These are phyloP conservation scores for Tetrapyrgos nigripes DNA, from an alignment of 1,284 basidiomycete species.

Conservation along the genomic window DNA sequence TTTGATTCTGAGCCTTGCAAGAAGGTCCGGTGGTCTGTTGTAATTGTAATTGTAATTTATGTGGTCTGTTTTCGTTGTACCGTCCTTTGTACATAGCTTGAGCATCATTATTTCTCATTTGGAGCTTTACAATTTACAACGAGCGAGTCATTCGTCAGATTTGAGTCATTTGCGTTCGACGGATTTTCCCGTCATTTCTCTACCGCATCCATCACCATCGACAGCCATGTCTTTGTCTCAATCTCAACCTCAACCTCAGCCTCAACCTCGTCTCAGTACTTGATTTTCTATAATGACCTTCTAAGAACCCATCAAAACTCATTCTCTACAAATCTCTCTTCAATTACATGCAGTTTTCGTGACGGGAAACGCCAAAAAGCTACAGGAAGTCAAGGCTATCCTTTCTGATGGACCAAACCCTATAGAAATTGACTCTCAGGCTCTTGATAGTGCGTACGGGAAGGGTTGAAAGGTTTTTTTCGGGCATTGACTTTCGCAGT, in stretches of 20 bases:
- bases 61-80: no score
- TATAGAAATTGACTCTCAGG: slow-evolving; percentile 71
- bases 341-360: slow-evolving; percentile 81
- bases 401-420: slow-evolving; percentile 59
- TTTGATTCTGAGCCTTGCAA: no score
- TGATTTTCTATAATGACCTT: background rate
- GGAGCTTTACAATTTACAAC: no score
- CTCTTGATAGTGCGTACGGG: slow-evolving; percentile 66
- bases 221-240: background rate
- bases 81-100: no score
- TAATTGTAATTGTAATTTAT: no score
- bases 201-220: background rate
- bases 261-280: background rate
- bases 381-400: slow-evolving; percentile 87
- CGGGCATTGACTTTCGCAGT: slow-evolving; percentile 15
- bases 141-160: no score
- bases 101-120: no score
- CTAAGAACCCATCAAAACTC: background rate
- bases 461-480: slow-evolving; percentile 12
- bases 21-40: no score
- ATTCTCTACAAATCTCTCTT: no score
- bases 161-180: no score
- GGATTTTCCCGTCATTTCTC: background rate
- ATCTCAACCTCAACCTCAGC: background rate
- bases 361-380: slow-evolving; percentile 94